These are phyloP conservation scores for Tremella yokohamensis DNA, from an alignment of 768 basidiomycete species.

Conservation along the genomic window DNA sequence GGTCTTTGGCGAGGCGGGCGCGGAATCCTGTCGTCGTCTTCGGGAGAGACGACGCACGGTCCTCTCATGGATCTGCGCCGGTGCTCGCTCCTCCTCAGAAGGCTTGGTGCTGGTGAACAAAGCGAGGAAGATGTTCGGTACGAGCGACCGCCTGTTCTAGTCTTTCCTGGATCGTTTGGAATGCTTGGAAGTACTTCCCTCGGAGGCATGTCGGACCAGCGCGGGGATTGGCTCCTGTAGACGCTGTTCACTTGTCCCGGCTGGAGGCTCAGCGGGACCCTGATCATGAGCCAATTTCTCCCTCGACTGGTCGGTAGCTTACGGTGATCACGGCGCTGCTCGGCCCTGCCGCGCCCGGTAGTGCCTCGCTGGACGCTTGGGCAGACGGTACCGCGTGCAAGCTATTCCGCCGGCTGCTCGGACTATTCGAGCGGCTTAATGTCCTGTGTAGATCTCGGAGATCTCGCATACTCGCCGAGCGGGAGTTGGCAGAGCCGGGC, in stretches of 20 bases:
- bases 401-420: background rate
- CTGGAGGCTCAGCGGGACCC: too few relatives aligned
- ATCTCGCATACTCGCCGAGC: constrained; percentile 4
- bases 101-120: background rate
- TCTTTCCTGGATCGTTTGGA: constrained; percentile 2
- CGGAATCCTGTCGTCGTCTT: background rate
- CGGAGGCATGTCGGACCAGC: background rate
- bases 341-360: background rate
- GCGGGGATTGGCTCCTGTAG: background rate
- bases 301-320: background rate
- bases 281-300: background rate
- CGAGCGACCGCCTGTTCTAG: background rate
- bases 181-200: background rate
- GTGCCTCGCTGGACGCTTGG: constrained; percentile 1
- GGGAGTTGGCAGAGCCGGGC: background rate
- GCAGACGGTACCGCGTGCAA: background rate
- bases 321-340: background rate
- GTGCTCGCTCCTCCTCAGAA: background rate
- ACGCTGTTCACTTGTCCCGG: background rate
- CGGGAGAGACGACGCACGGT: background rate
- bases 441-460: background rate
- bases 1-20: constrained; percentile 7
- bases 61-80: background rate
- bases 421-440: background rate
- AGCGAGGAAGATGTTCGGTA: constrained; percentile 4